phyloP scores from a whole-genome alignment of 805 yeast genomes.

The Lipomyces kockii region DNA sequence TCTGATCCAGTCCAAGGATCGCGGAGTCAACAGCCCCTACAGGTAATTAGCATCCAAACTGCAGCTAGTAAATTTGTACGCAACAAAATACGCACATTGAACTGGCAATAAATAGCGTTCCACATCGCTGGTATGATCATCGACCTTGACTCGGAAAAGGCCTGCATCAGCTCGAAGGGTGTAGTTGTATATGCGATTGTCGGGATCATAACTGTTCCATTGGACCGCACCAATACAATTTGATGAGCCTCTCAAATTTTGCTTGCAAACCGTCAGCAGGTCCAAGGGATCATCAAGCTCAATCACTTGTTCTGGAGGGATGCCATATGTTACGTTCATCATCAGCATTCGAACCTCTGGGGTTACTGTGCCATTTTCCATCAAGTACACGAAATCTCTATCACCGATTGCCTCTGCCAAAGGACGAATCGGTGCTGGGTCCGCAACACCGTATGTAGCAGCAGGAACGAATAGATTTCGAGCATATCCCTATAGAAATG shows the following conservation, averaged over 20 bases:
- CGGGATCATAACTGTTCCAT: constrained; percentile 44
- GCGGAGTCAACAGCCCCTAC: constrained; percentile 37
- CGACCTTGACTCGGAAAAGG: constrained; percentile 39
- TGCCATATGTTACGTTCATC: constrained; percentile 42
- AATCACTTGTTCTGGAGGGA: constrained; percentile 41
- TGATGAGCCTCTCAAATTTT: constrained; percentile 44
- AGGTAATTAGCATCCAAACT: constrained; percentile 8
- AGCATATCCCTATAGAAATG: constrained; percentile 42
- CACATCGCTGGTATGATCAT: constrained; percentile 40
- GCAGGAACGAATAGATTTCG: constrained; percentile 43
- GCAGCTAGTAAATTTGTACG: background rate
- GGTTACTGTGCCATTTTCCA: constrained; percentile 37
- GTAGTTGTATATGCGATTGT: constrained; percentile 43
- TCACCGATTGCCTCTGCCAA: constrained; percentile 40
- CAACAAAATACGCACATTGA: constrained; percentile 43
- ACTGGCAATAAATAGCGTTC: constrained; percentile 45
- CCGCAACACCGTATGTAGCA: constrained; percentile 44
- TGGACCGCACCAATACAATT: constrained; percentile 46
- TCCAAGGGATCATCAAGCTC: constrained; percentile 39
- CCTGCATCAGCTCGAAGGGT: constrained; percentile 47
- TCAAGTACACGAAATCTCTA: constrained; percentile 41
- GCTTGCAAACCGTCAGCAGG: constrained; percentile 41
- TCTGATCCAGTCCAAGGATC: constrained; percentile 41
- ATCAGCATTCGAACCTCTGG: constrained; percentile 42
- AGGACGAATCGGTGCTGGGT: constrained; percentile 39